Conservation (phyloP, 2,329 filamentous ascomycete species). For the Alternaria panax region DNA sequence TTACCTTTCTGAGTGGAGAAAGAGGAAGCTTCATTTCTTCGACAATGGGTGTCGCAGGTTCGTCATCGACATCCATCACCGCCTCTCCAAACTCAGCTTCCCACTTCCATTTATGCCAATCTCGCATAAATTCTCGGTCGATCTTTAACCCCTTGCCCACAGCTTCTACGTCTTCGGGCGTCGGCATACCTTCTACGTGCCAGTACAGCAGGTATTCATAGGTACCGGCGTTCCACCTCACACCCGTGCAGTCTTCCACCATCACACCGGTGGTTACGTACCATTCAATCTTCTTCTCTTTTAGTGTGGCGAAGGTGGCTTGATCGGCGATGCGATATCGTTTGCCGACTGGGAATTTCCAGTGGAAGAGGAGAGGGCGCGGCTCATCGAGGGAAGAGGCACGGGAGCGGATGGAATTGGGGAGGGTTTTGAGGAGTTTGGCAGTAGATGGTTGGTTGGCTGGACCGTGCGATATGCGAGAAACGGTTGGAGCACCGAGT, state of each 20-base stretch:
- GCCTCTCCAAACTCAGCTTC: background rate
- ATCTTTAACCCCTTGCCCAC: background rate
- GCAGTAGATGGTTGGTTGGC: background rate
- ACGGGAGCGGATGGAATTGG: slow-evolving; percentile 1
- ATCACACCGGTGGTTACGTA: slow-evolving; percentile 3
- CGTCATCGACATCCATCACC: background rate
- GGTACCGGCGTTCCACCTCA: slow-evolving; percentile 3
- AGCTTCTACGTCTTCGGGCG: background rate
- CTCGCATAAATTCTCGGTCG: background rate
- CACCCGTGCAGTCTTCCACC: background rate
- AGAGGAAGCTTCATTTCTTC: background rate
- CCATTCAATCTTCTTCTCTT: slow-evolving; percentile 1
- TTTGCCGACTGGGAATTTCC: background rate
- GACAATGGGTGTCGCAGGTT: slow-evolving; percentile 1
- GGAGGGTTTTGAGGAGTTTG: slow-evolving; percentile 1
- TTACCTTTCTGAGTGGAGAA: background rate
- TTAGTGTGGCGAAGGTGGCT: background rate
- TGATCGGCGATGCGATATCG: slow-evolving; percentile 1
- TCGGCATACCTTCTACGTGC: slow-evolving; percentile 1
- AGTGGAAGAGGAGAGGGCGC: background rate
- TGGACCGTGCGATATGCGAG: background rate
- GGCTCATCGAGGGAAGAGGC: background rate
- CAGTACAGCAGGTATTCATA: slow-evolving; percentile 1
- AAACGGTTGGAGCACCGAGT: background rate
- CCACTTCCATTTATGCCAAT: background rate